Percentiles rank a stretch among this genome's conserved stretches.
phyloP scores from a whole-genome alignment of 345 rosid species.

The sweet orange (Citrus sinensis) region DVS_A1.0 CM039167.1:10706001-10706500 shows the following conservation, averaged over 20 bases:
- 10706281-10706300: conserved; percentile 41
- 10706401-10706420: conserved; percentile 41
- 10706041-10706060: not conserved
- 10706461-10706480: conserved; percentile 30
- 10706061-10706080: not conserved
- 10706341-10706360: not conserved
- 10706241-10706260: conserved; percentile 35
- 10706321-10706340: too few species aligned
- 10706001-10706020: not conserved
- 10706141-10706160: conserved; percentile 73
- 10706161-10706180: conserved; percentile 71
- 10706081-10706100: not conserved
- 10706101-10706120: not conserved
- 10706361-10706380: not conserved
- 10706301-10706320: conserved; percentile 31
- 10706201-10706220: conserved; percentile 55
- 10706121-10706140: conserved; percentile 75
- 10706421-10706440: conserved; percentile 40
- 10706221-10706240: conserved; percentile 60
- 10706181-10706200: conserved; percentile 58
- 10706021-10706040: not conserved
- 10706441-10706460: conserved; percentile 32
- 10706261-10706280: conserved; percentile 55
- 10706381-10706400: conserved; percentile 33
- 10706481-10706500: conserved; percentile 32